These are phyloP conservation scores for Acorus gramineus DNA, from an alignment of 106 monocot genomes.

Conservation along the genomic window DNA sequence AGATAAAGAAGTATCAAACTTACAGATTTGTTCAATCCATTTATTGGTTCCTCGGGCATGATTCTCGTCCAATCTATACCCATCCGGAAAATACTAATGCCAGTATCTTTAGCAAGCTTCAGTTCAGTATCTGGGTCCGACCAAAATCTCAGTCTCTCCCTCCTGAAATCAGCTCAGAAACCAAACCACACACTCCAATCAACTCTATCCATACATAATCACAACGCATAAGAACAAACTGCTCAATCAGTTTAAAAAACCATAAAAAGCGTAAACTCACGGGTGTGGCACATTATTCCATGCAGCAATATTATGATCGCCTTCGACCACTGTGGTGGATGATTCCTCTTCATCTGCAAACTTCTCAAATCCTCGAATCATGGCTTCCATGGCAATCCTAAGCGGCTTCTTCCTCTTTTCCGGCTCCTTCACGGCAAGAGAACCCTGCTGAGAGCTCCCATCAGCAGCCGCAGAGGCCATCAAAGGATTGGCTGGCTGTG, in stretches of 20 bases:
- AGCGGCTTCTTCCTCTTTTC: constrained; percentile 19
- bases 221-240: neutral
- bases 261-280: constrained; percentile 26
- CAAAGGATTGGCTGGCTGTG: constrained; percentile 31
- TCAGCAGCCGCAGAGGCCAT: constrained; percentile 53
- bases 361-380: constrained; percentile 72
- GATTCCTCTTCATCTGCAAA: constrained; percentile 27
- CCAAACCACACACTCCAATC: too few species aligned
- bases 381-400: constrained; percentile 81
- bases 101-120: constrained; percentile 79
- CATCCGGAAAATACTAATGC: constrained; percentile 84
- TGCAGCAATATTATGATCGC: constrained; percentile 67
- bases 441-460: constrained; percentile 48
- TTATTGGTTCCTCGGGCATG: constrained; percentile 78
- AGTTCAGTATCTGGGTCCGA: constrained; percentile 88
- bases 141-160: constrained; percentile 93
- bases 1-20: constrained; percentile 1
- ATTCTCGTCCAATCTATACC: constrained; percentile 97
- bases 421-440: constrained; percentile 2
- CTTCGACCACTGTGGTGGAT: constrained; percentile 10
- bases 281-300: constrained; percentile 87
- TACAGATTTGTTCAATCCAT: constrained; percentile 46
- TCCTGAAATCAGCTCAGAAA: constrained; percentile 19
- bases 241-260: neutral
- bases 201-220: neutral